These are phyloP conservation scores for Acanthochlamys bracteata DNA, from an alignment of 106 monocot genomes.

Conservation along the genomic window DNA sequence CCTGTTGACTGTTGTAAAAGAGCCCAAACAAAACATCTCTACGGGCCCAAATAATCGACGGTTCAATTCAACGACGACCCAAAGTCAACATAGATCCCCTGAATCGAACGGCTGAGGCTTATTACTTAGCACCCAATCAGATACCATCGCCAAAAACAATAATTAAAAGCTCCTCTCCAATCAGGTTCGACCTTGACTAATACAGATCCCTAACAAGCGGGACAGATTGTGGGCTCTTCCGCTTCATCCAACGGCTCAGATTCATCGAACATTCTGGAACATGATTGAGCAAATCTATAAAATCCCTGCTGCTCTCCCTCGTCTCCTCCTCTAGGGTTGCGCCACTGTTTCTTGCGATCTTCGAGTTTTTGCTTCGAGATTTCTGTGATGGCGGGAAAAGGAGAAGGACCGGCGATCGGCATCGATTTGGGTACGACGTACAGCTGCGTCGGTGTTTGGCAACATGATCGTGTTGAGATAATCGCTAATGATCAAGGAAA, in stretches of 20 bases:
- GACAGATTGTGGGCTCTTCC: neutral
- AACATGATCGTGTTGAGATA: neutral
- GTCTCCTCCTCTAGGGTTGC: neutral
- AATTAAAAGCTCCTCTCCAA: too few relatives aligned
- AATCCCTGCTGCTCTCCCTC: neutral
- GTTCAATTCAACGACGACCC: too few relatives aligned
- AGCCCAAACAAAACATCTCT: too few relatives aligned
- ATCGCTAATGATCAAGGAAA: constrained; percentile 1
- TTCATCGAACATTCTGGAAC: neutral
- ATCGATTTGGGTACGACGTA: neutral
- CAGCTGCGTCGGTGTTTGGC: neutral
- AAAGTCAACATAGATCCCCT: too few relatives aligned
- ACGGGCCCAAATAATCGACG: too few relatives aligned
- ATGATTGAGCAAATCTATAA: neutral
- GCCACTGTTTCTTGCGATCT: neutral
- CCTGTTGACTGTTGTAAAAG: too few relatives aligned
- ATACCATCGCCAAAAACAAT: too few relatives aligned
- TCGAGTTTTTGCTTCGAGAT: neutral
- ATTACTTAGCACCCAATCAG: too few relatives aligned
- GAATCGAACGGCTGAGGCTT: too few relatives aligned
- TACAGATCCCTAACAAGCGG: neutral
- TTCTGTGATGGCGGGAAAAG: neutral
- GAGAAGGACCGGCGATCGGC: neutral
- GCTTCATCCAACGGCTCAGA: neutral
- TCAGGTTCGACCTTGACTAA: too few relatives aligned